phyloP scores from a whole-genome alignment of 2,329 filamentous ascomycete genomes.

The Dactylellina drechsleri region DNA sequence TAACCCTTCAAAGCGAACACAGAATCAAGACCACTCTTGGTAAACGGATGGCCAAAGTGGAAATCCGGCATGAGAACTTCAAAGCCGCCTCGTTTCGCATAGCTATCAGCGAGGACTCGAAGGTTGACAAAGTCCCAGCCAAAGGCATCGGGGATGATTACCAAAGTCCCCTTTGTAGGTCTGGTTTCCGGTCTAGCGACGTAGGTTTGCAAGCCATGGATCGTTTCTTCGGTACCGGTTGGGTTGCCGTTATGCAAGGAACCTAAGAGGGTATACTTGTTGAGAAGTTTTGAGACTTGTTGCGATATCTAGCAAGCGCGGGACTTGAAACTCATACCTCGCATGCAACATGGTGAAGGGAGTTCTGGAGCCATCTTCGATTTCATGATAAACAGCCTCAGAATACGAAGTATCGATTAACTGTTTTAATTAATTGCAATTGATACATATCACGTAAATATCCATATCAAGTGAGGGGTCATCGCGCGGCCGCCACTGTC shows the following conservation, averaged over 20 bases:
- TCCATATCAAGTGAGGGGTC: no score
- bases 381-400: not conserved
- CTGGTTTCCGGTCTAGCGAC: conserved; percentile 61
- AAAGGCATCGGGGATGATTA: conserved; percentile 69
- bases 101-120: conserved; percentile 67
- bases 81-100: conserved; percentile 66
- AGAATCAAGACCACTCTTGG: conserved; percentile 29
- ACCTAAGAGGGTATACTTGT: conserved; percentile 58
- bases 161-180: conserved; percentile 65
- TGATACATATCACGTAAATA: not conserved
- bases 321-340: conserved; percentile 23
- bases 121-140: conserved; percentile 69
- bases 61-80: conserved; percentile 70
- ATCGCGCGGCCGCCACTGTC: no score
- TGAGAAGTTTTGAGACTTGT: not conserved
- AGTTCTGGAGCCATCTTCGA: conserved; percentile 23
- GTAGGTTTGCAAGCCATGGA: conserved; percentile 67
- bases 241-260: conserved; percentile 64
- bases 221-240: conserved; percentile 63
- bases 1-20: conserved; percentile 33
- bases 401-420: no score
- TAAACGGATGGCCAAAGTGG: conserved; percentile 64
- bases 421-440: not conserved
- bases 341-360: conserved; percentile 41
- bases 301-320: not conserved